Evolutionary conservation across 345 rosid genomes (phyloP).

Genomic region (Pugionium cornutum): DNA sequence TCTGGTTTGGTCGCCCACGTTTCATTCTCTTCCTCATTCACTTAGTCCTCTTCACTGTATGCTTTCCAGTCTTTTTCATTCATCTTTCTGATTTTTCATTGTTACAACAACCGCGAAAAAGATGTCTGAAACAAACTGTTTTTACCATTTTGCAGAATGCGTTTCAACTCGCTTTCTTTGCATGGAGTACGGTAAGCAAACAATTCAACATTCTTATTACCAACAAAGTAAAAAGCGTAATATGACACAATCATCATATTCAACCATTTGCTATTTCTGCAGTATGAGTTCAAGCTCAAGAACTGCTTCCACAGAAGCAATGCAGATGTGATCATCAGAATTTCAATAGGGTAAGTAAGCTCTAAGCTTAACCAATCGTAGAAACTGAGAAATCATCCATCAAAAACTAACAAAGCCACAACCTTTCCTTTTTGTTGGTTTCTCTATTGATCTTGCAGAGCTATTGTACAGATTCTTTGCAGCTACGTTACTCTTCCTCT

Average conservation of each 20-base stretch:
- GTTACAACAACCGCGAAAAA: neutral
- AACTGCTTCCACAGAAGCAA: conserved; percentile 65
- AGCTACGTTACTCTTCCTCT: conserved; percentile 96
- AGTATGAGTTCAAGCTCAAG: conserved; percentile 56
- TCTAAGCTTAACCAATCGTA: neutral
- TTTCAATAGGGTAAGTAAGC: conserved; percentile 69
- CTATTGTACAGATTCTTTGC: conserved; percentile 76
- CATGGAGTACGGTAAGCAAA: conserved; percentile 74
- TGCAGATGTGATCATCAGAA: conserved; percentile 61
- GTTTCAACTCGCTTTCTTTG: conserved; percentile 82
- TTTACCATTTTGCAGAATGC: conserved; percentile 60
- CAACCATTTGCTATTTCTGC: conserved; percentile 28
- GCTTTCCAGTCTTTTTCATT: neutral
- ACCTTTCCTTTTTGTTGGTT: neutral
- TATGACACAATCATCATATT: neutral
- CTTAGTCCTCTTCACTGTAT: conserved; percentile 85
- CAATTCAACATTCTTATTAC: neutral
- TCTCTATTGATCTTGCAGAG: conserved; percentile 43
- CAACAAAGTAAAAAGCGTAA: neutral
- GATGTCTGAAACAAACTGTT: neutral
- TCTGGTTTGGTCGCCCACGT: conserved; percentile 87
- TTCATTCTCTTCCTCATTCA: conserved; percentile 84
- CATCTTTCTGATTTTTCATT: neutral
- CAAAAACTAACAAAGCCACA: conserved; percentile 13
- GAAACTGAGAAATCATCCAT: neutral